phyloP scores from a whole-genome alignment of 2,329 filamentous ascomycete genomes.

The Xylaria sp. region DNA sequence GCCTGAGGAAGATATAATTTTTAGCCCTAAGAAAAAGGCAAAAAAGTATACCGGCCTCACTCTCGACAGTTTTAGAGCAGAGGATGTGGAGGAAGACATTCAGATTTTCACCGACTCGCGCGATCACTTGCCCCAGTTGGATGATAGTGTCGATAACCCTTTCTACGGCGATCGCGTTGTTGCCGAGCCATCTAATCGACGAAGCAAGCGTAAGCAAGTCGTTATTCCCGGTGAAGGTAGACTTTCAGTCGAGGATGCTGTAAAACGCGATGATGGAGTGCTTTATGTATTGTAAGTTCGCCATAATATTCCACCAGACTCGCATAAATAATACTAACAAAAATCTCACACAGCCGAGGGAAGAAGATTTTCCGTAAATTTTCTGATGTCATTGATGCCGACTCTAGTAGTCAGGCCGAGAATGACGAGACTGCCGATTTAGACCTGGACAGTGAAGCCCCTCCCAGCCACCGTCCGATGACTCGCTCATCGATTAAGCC shows the following conservation, averaged over 20 bases:
- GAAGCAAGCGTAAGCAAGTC: slow-evolving; percentile 66
- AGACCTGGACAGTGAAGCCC: slow-evolving; percentile 45
- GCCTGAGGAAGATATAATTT: slow-evolving; percentile 67
- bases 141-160: slow-evolving; percentile 75
- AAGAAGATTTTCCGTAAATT: slow-evolving; percentile 82
- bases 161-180: slow-evolving; percentile 66
- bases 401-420: slow-evolving; percentile 49
- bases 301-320: slow-evolving; percentile 21
- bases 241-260: slow-evolving; percentile 70
- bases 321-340: slow-evolving; percentile 42
- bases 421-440: slow-evolving; percentile 36
- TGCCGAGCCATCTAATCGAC: slow-evolving; percentile 56
- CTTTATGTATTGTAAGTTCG: slow-evolving; percentile 79
- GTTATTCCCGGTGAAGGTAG: slow-evolving; percentile 66
- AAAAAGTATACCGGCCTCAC: slow-evolving; percentile 67
- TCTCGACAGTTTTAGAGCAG: slow-evolving; percentile 67
- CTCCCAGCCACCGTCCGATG: slow-evolving; percentile 53
- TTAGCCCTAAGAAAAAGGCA: slow-evolving; percentile 66
- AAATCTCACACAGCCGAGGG: slow-evolving; percentile 68
- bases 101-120: slow-evolving; percentile 82
- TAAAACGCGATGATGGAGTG: slow-evolving; percentile 75
- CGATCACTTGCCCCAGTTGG: slow-evolving; percentile 76
- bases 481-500: slow-evolving; percentile 78
- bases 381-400: slow-evolving; percentile 53
- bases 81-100: slow-evolving; percentile 69